Percentiles rank a stretch among this genome's conserved stretches.
Evolutionary conservation across 768 basidiomycete species (phyloP).

Genomic region (Lactarius trivialis): DNA sequence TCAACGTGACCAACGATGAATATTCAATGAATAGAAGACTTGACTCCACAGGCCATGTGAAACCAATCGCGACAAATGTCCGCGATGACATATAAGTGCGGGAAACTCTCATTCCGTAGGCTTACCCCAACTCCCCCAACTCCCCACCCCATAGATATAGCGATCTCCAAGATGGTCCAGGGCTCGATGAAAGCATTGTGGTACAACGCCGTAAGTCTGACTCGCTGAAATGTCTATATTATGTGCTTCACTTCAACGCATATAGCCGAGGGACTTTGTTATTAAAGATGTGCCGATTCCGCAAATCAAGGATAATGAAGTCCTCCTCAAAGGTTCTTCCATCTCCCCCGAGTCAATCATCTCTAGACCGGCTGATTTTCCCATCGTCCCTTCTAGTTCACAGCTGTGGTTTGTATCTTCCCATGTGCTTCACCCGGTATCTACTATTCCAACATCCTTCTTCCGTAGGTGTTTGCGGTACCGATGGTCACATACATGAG

Average conservation of each 20-base stretch:
- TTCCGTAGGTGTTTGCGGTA: constrained; percentile 54
- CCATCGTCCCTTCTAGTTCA: constrained; percentile 18
- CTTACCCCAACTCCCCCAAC: not conserved
- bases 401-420: constrained; percentile 25
- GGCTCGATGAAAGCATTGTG: constrained; percentile 71
- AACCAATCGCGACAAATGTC: too few relatives aligned
- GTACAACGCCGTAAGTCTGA: constrained; percentile 51
- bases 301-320: constrained; percentile 56
- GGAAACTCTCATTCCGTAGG: too few relatives aligned
- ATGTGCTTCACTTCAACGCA: constrained; percentile 17
- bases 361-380: not conserved
- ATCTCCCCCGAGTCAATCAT: not conserved
- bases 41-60: too few relatives aligned
- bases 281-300: constrained; percentile 66
- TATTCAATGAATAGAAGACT: too few relatives aligned
- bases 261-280: constrained; percentile 58
- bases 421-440: not conserved
- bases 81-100: too few relatives aligned
- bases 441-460: constrained; percentile 3
- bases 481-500: constrained; percentile 55
- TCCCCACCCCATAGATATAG: not conserved
- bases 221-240: not conserved
- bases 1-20: too few relatives aligned
- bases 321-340: constrained; percentile 62
- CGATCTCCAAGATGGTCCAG: constrained; percentile 38